Evolutionary conservation across 1,284 basidiomycete species (phyloP), one percentile per base, ranked within the genome.

Genomic region (Naganishia sp.): DNA sequence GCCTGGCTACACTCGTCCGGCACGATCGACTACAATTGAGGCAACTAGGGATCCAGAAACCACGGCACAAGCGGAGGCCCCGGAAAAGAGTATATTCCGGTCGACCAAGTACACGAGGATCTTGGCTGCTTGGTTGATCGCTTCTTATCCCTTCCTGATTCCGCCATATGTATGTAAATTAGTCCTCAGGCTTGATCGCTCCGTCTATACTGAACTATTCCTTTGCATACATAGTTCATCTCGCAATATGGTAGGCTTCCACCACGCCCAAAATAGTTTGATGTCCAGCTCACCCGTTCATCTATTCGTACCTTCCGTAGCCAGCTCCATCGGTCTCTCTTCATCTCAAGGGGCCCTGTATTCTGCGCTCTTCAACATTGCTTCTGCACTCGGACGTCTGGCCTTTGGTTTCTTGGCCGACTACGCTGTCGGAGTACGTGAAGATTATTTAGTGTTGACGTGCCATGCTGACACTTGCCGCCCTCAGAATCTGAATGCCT

Each of bases 111-210:
- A 77, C 69, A 70, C 70, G 21, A 67, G 76, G n/a, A 64, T 79
- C 48, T 71, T 77, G 45, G 21, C 72, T 7, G 70, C 73, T 0
- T 75, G 75, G 13, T 74, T 74, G 11, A 63, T 79, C 7, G 75
- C 67, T 6, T 77, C 75, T 0, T 79, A 78, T 56, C 74, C 77
- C 2, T 71, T 79, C 25, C 72, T 79, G 56, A 76, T 79, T 7
- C 76, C 78, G 21, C 76, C 78, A n/a, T 79, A 61, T 52, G 59
- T 61, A 25, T 31, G 59, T 61, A 25, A 39, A 39, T 16, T 0
- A 44, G 18, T 15, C 25, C 3, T 28, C 28, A 28, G 23, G 59
- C 3, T 23, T 33, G n/a, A 10, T n/a, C 23, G 39, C 36, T 10
- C 1, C 2, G 23, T n/a, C 36, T 10, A 25, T 6, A n/a, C 48